Evolutionary conservation across 2,329 filamentous ascomycete genomes (phyloP).

Genomic region (Exophiala sp.): DNA sequence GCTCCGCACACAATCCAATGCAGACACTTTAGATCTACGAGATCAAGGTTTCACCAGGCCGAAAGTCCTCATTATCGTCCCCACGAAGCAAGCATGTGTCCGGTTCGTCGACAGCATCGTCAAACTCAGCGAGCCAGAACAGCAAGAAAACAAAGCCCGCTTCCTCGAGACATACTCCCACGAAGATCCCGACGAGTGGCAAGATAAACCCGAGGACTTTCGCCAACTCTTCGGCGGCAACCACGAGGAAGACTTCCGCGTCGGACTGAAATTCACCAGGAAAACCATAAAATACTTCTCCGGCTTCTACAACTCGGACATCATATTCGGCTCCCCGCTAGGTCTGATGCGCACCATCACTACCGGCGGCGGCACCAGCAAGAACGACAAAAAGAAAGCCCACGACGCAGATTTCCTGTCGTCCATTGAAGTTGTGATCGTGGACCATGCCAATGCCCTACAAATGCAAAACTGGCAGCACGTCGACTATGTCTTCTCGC

Average conservation of each 20-base stretch:
- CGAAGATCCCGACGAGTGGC: conserved; percentile 61
- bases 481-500: conserved; percentile 83
- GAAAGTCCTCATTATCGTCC: conserved; percentile 85
- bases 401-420: conserved; percentile 81
- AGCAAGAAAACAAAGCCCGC: conserved; percentile 90
- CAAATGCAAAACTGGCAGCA: conserved; percentile 99
- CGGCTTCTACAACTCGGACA: conserved; percentile 93
- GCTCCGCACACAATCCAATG: conserved; percentile 63
- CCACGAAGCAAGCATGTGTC: conserved; percentile 82
- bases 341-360: conserved; percentile 89
- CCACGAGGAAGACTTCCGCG: conserved; percentile 93
- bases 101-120: conserved; percentile 74
- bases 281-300: conserved; percentile 95
- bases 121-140: conserved; percentile 72
- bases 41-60: conserved; percentile 96
- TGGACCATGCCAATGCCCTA: conserved; percentile 89
- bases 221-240: conserved; percentile 87
- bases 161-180: conserved; percentile 81
- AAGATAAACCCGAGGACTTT: conserved; percentile 81
- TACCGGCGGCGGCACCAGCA: conserved; percentile 42
- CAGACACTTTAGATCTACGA: conserved; percentile 66
- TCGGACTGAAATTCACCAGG: conserved; percentile 94
- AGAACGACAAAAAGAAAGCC: conserved; percentile 52
- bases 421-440: conserved; percentile 83
- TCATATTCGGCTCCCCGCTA: conserved; percentile 85